A percentile compares a stretch with the other conserved stretches of the same genome.
Evolutionary conservation across 768 basidiomycete species (phyloP).

Genomic region (Suillus subaureus): DNA sequence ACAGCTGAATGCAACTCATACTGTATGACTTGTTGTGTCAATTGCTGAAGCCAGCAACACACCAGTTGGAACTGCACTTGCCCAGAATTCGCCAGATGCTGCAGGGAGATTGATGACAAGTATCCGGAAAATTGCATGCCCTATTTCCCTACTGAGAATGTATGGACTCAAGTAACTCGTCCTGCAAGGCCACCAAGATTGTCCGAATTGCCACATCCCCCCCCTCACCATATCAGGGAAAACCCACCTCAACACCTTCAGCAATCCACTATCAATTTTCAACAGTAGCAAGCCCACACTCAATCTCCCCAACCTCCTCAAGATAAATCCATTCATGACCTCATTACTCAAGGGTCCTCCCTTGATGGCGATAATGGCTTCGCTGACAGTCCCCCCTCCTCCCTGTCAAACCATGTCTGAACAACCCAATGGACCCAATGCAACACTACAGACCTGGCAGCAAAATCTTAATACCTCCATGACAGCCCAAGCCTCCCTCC

Average conservation of each 20-base stretch:
- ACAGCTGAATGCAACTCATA: not conserved
- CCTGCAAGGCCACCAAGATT: not conserved
- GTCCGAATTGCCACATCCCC: too few relatives aligned
- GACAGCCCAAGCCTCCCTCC: not conserved
- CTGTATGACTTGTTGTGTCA: rapidly evolving
- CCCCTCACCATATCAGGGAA: too few relatives aligned
- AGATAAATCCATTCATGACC: too few relatives aligned
- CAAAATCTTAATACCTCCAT: not conserved
- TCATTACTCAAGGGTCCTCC: too few relatives aligned
- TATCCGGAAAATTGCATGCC: not conserved
- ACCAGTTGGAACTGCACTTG: not conserved
- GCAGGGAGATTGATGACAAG: not conserved
- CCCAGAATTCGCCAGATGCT: rapidly evolving
- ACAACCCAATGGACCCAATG: too few relatives aligned
- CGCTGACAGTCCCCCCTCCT: too few relatives aligned
- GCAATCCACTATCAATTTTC: too few relatives aligned
- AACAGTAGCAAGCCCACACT: too few relatives aligned
- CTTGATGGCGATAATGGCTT: too few relatives aligned
- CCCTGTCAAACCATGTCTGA: not conserved
- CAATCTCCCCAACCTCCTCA: too few relatives aligned
- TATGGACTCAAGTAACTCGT: not conserved
- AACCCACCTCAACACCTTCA: too few relatives aligned
- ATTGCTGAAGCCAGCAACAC: not conserved
- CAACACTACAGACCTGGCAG: not conserved
- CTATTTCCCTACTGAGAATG: not conserved